A percentile compares a stretch with the other conserved stretches of the same genome.
These are phyloP conservation scores for Aspergillus sojae DNA, from an alignment of 2,329 filamentous ascomycete species.

Conservation along the genomic window DNA sequence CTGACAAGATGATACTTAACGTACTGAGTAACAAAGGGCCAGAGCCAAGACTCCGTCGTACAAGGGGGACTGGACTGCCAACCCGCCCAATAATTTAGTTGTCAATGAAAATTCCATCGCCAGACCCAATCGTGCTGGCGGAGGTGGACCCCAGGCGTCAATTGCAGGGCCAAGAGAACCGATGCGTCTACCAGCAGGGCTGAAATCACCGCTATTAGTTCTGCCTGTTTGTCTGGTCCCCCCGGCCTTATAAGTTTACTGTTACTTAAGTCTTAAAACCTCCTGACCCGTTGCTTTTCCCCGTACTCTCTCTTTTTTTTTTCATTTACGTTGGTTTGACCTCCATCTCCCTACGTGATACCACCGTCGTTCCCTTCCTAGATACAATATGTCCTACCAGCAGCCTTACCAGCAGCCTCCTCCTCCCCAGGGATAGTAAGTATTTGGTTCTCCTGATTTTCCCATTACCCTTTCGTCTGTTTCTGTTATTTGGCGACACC, in stretches of 20 bases:
- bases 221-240: constrained; percentile 12
- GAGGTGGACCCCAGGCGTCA: constrained; percentile 11
- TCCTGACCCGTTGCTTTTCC: constrained; percentile 2
- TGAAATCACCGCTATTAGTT: constrained; percentile 17
- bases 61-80: neutral
- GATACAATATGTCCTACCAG: constrained; percentile 15
- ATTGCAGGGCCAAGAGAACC: constrained; percentile 16
- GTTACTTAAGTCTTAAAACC: neutral
- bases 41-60: neutral
- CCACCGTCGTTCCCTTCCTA: neutral
- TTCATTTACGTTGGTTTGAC: neutral
- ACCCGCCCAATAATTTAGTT: constrained; percentile 2
- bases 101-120: constrained; percentile 1
- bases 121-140: constrained; percentile 9
- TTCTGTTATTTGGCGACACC: neutral
- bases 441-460: neutral
- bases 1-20: neutral
- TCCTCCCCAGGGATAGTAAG: constrained; percentile 19
- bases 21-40: neutral
- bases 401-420: constrained; percentile 5
- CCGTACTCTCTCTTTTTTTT: neutral
- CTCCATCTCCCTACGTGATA: neutral
- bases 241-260: neutral
- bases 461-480: neutral
- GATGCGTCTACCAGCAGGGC: constrained; percentile 11